Evolutionary conservation across 441 rosid genomes (phyloP), one percentile per base, ranked within the genome.

Genomic region (Brassica hybrid): DNA sequence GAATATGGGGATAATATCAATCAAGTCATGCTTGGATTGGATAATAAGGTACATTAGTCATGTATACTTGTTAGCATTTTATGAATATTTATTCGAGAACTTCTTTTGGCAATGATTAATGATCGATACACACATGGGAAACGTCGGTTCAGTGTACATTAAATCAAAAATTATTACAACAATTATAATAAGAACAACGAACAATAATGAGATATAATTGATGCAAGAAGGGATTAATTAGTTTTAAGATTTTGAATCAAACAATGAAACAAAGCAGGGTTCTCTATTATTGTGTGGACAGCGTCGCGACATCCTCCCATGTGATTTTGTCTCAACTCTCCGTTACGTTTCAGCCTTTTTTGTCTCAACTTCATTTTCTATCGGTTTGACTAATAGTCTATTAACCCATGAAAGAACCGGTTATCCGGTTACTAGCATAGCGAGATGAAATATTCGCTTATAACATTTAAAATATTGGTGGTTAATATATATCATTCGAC

Each of bases 261-360:
- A 67, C 54, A 52, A 38, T 2, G 17, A 67, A 67, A 62, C 74
- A 72, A 19, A 67, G 30, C 6, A 14, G 25, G 48, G 19, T 60
- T 21, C 65, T 60, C 45, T 60, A 78, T 78, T 72, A 79, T 73
- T 79, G 74, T 25, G 66, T 38, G 32, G 74, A 54, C 74, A 68
- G 38, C 71, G 41, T 68, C 75, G 38, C 52, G 74, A 65, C 78
- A 73, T 79, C 78, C 69, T 61, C 75, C 78, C 81, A 79, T 68
- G 78, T 79, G 75, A 11, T 68, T 62, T 79, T 79, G 81, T 78
- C 81, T 61, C 59, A 60, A 61, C 65, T 71, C 59, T 71, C 54
- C 68, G 14, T 67, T 78, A 34, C 65, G 65, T 72, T 77, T 72
- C 62, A 59, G 8, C 76, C n/a, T n/a, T 17, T 12, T n/a, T 9